These are phyloP conservation scores for Aspergillus sp. DNA, from an alignment of 2,329 filamentous ascomycete genomes.

Conservation along the genomic window DNA sequence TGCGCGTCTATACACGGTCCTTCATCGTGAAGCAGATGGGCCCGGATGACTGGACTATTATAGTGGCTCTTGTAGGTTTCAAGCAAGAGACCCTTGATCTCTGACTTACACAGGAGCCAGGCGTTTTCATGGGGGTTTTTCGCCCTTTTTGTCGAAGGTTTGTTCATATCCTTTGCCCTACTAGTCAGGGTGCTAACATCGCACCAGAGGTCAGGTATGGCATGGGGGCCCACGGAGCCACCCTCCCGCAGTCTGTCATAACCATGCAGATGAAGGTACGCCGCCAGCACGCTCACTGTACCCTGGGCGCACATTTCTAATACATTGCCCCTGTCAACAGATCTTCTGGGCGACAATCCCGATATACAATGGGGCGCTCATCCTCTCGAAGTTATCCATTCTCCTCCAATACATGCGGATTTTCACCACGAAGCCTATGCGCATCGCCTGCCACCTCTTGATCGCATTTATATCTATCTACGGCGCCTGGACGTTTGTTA, in stretches of 20 bases:
- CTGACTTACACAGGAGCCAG: constrained; percentile 5
- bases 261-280: constrained; percentile 19
- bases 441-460: constrained; percentile 22
- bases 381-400: constrained; percentile 27
- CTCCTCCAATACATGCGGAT: constrained; percentile 28
- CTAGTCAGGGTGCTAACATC: constrained; percentile 1
- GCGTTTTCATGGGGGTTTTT: constrained; percentile 23
- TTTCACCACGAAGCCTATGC: constrained; percentile 23
- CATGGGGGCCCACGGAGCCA: constrained; percentile 17
- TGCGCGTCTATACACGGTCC: constrained; percentile 33
- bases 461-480: constrained; percentile 25
- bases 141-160: constrained; percentile 21
- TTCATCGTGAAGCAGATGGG: constrained; percentile 26
- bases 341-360: constrained; percentile 25
- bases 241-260: constrained; percentile 11
- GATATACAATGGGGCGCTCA: constrained; percentile 25
- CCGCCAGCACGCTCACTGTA: too few species aligned
- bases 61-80: constrained; percentile 23
- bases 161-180: constrained; percentile 3
- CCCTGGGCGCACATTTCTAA: not conserved
- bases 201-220: constrained; percentile 19
- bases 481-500: constrained; percentile 22
- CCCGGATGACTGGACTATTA: constrained; percentile 29
- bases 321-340: constrained; percentile 5
- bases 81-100: not conserved